A percentile compares a stretch with the other conserved stretches of the same genome.
phyloP scores from a whole-genome alignment of 2,329 filamentous ascomycete genomes.

The Orbilia ellipsospora region DNA sequence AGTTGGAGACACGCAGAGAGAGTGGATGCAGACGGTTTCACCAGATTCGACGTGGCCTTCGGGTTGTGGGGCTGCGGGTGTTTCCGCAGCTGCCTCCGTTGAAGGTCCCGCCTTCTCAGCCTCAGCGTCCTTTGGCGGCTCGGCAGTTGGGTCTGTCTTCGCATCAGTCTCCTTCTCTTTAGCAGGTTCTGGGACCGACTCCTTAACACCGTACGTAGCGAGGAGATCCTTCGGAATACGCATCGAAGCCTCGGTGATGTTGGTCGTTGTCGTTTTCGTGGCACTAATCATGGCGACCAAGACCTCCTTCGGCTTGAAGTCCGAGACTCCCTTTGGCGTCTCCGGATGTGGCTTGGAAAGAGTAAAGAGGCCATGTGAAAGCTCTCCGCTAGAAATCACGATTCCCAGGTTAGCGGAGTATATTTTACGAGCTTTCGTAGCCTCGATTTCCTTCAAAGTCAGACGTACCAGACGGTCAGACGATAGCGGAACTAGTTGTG shows the following conservation, averaged over 20 bases:
- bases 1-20: conserved; percentile 36
- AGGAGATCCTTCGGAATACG: conserved; percentile 31
- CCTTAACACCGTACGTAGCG: conserved; percentile 16
- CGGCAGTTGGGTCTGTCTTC: conserved; percentile 4
- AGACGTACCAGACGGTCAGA: conserved; percentile 44
- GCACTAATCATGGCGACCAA: conserved; percentile 46
- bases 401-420: conserved; percentile 15
- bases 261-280: conserved; percentile 30
- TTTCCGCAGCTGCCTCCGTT: conserved; percentile 13
- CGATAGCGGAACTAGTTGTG: conserved; percentile 40
- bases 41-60: conserved; percentile 52
- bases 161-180: background rate
- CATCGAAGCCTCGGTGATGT: conserved; percentile 45
- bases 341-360: conserved; percentile 51
- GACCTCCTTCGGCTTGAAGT: conserved; percentile 52
- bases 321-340: conserved; percentile 48
- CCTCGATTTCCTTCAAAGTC: conserved; percentile 13
- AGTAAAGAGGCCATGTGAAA: conserved; percentile 48
- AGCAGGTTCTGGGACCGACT: conserved; percentile 4
- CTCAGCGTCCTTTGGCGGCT: conserved; percentile 9
- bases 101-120: background rate
- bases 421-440: background rate
- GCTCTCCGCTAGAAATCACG: conserved; percentile 42
- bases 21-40: conserved; percentile 49
- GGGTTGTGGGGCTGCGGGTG: background rate